A percentile compares a stretch with the other conserved stretches of the same genome.
Evolutionary conservation across 352 stramenopile species (phyloP).

Genomic region (Albugo laibachii): DNA sequence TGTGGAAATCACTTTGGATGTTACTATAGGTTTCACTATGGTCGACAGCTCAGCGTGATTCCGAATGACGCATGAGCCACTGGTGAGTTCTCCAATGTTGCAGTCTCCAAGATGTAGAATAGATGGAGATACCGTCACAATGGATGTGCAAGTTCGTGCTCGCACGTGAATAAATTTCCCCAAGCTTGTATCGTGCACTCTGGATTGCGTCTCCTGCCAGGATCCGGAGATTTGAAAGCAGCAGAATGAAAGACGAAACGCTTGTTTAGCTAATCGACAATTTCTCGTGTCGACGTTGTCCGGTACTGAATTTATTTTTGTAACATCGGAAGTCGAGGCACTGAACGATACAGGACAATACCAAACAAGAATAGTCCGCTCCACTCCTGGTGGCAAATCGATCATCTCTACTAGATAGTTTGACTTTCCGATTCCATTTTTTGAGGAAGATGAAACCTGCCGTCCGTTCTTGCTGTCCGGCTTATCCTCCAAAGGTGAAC

Average conservation of each 20-base stretch:
- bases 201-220: slow-evolving; percentile 71
- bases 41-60: slow-evolving; percentile 79
- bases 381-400: slow-evolving; percentile 62
- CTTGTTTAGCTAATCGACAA: slow-evolving; percentile 66
- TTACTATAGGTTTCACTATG: slow-evolving; percentile 70
- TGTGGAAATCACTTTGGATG: slow-evolving; percentile 78
- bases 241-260: slow-evolving; percentile 70
- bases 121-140: slow-evolving; percentile 69
- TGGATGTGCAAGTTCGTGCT: slow-evolving; percentile 68
- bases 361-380: slow-evolving; percentile 80
- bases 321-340: slow-evolving; percentile 18
- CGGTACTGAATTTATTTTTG: slow-evolving; percentile 14
- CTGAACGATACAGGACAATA: slow-evolving; percentile 27
- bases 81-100: slow-evolving; percentile 79
- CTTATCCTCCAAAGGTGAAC: no score
- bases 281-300: slow-evolving; percentile 64
- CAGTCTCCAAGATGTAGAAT: slow-evolving; percentile 75
- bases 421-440: slow-evolving; percentile 1
- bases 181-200: slow-evolving; percentile 67
- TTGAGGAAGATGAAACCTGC: no score
- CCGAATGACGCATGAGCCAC: slow-evolving; percentile 69
- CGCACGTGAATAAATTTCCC: slow-evolving; percentile 75
- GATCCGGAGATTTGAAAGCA: slow-evolving; percentile 73
- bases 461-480: no score
- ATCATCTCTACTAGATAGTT: slow-evolving; percentile 80